Base-by-base conservation (phyloP, 768 basidiomycete species). In the Phylloporus sp. region DNA sequence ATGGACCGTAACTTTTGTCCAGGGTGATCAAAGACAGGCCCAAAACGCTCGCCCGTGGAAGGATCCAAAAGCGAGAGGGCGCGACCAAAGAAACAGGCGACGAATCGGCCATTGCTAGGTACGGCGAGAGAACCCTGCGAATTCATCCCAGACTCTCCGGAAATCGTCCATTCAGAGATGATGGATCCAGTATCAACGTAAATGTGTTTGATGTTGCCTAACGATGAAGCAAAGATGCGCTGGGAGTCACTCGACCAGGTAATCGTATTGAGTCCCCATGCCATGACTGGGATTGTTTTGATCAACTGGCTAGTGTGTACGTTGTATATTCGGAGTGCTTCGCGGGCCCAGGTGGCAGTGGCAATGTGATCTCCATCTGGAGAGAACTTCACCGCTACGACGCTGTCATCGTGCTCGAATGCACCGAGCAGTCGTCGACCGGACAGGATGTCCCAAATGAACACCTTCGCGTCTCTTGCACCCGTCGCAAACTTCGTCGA, bases 31-130 rank as follows among this genome's bases (percentile, higher is more conserved):
- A 51, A 45, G 12, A 45, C 34, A 24, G 47, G 44, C 29, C 49
- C 44, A 27, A 57, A 45, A 27, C 32, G 41, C 4, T 44, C 26
- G 9, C 43, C 40, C 4, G 53, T 50, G 5, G 34, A 47, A 23
- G 56, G 1, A 18, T 57, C 56, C 53, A 50, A 48, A 27, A 57
- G 13, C 0, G 50, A 47, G 16, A 57, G 18, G 26, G 13, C n/a
- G 12, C 13, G n/a, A 16, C 46, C 49, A 13, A 45, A 8, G 15
- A 18, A 51, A 13, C 38, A 28, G 7, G 27, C 46, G 11, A 55
- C 27, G 13, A 51, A 50, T 40, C 12, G 44, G 26, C 16, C 27
- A 15, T 47, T 39, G 6, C 18, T 28, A 5, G 35, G 26, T 9
- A 39, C 6, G 15, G 12, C 2, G 13, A 28, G 36, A 20, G 46